Conservation (phyloP, 495 filamentous ascomycete genomes). For the Penicillium cinerascens region DNA sequence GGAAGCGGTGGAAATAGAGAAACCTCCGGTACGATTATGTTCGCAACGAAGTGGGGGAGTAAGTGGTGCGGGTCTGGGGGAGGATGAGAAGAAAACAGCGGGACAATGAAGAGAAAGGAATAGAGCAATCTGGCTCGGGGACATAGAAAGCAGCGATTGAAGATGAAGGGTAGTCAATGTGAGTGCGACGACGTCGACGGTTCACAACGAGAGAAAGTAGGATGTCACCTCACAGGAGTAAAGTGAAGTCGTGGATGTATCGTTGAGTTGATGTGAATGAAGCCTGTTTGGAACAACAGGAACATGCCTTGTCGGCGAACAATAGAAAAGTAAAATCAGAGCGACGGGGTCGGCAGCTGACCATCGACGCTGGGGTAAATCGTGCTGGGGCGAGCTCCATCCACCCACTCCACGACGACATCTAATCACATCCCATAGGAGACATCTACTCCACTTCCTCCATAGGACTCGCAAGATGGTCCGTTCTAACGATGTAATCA, state of each 20-base stretch:
- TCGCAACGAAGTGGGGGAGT: background rate
- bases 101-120: background rate
- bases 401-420: too few species aligned
- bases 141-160: background rate
- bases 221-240: too few species aligned
- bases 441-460: conserved; percentile 25
- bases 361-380: background rate
- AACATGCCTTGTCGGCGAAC: too few species aligned
- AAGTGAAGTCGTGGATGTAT: too few species aligned
- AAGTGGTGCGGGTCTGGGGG: background rate
- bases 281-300: too few species aligned
- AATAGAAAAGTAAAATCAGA: too few species aligned
- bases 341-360: too few species aligned
- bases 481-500: conserved; percentile 40
- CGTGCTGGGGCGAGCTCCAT: background rate
- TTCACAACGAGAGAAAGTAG: too few species aligned
- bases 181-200: too few species aligned
- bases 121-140: background rate
- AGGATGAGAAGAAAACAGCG: background rate
- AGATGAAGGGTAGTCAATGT: background rate
- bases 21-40: background rate
- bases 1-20: background rate
- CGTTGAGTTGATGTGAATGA: too few species aligned
- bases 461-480: conserved; percentile 32
- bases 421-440: background rate